phyloP scores from a whole-genome alignment of 108 stramenopile genomes.

The Craspedostauros australis region DNA sequence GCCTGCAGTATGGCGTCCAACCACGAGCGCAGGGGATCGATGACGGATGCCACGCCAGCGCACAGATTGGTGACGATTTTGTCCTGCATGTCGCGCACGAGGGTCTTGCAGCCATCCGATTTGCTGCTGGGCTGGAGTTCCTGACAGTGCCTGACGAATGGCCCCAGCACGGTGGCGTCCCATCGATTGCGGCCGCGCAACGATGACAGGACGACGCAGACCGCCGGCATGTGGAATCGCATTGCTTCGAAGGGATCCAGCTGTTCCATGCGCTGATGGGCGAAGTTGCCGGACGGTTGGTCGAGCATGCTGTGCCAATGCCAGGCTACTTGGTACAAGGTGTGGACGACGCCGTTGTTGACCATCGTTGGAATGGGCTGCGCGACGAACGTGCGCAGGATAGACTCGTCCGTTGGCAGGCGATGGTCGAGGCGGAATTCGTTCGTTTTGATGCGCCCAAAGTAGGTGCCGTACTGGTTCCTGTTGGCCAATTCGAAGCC shows the following conservation, averaged over 20 bases:
- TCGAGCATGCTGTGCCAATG: slow-evolving; percentile 30
- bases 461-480: slow-evolving; percentile 29
- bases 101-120: slow-evolving; percentile 3
- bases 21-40: slow-evolving; percentile 22
- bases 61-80: slow-evolving; percentile 16
- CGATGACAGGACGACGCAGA: slow-evolving; percentile 18
- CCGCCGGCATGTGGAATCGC: slow-evolving; percentile 29
- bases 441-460: slow-evolving; percentile 23
- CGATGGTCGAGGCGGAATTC: slow-evolving; percentile 27
- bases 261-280: slow-evolving; percentile 37
- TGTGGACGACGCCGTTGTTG: slow-evolving; percentile 33
- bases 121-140: slow-evolving; percentile 10
- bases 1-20: slow-evolving; percentile 25
- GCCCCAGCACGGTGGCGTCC: slow-evolving; percentile 23
- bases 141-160: slow-evolving; percentile 27
- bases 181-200: slow-evolving; percentile 33
- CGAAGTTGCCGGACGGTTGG: slow-evolving; percentile 23
- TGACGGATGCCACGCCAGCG: slow-evolving; percentile 14
- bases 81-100: slow-evolving; percentile 17
- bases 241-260: slow-evolving; percentile 37
- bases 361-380: slow-evolving; percentile 30
- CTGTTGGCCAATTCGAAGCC: slow-evolving; percentile 28
- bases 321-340: slow-evolving; percentile 21
- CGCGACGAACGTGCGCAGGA: slow-evolving; percentile 23
- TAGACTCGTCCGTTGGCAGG: slow-evolving; percentile 28